Evolutionary conservation across 176 grass and related monocot species (phyloP).

Genomic region (Chrysopogon serrulatus): DNA sequence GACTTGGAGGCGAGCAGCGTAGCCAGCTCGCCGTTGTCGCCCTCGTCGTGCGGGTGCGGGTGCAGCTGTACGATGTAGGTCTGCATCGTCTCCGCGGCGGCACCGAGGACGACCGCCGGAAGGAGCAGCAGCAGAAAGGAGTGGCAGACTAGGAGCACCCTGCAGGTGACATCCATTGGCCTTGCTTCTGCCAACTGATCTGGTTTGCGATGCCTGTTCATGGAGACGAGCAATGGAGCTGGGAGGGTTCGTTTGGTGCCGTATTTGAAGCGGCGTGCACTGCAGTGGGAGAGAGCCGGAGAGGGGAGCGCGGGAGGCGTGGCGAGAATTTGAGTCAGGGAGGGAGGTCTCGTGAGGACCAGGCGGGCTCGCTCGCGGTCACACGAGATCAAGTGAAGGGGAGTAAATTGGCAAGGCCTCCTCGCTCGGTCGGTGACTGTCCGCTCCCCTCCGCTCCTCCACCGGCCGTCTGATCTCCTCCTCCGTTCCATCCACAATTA

Average conservation of each 20-base stretch:
- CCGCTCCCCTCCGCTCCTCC: neutral
- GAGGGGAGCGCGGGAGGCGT: neutral
- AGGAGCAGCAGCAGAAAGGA: neutral
- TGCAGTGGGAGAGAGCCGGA: too few species aligned
- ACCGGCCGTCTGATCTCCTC: neutral
- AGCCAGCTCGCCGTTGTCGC: neutral
- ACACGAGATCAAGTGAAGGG: constrained; percentile 29
- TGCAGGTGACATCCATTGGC: constrained; percentile 8
- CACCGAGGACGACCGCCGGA: neutral
- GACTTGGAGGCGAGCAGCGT: neutral
- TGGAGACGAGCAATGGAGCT: neutral
- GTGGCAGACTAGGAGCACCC: neutral
- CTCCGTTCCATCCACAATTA: constrained; percentile 14
- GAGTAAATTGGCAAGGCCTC: constrained; percentile 39
- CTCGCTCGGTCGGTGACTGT: neutral
- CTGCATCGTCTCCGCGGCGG: constrained; percentile 20
- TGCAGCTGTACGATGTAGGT: constrained; percentile 86
- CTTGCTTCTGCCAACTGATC: neutral
- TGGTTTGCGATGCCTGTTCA: neutral
- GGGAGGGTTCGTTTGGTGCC: neutral
- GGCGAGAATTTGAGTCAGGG: constrained; percentile 38
- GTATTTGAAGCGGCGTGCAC: constrained; percentile 36
- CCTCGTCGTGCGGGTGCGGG: constrained; percentile 23
- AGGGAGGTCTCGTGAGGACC: constrained; percentile 36
- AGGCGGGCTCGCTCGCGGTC: constrained; percentile 23